Evolutionary conservation across 1,139 yeast genomes (phyloP), one percentile per base, ranked within the genome.

Genomic region (Pneumocystis wakefieldiae): DNA sequence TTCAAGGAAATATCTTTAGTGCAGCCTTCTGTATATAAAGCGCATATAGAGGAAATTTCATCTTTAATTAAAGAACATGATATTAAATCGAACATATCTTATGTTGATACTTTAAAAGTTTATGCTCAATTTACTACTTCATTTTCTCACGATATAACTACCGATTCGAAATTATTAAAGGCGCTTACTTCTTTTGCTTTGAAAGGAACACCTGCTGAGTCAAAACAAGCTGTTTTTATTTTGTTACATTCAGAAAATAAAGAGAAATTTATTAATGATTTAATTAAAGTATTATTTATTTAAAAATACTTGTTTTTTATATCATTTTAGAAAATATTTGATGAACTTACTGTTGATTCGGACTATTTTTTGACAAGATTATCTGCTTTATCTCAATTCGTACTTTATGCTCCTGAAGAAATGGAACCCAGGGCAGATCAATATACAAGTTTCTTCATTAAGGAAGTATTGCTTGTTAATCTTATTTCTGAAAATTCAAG

Each of bases 21-120:
- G 2, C 77, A 81, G 60, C 96, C 96, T 0, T 80, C 80, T 19
- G 82, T 86, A 0, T 80, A 88, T 71, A 81, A 81, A 68, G 79
- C 80, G 57, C 87, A 87, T 69, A 76, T 86, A 3, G 74, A 77
- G 14, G 78, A 79, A 10, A 74, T 89, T 63, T 37, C 38, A 28
- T 57, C 37, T 57, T 37, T 37, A 29, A 39, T 39, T 24, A 57
- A 57, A 29, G 41, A 37, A 37, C 42, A 57, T 19, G 38, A 57
- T 57, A 37, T 19, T 37, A 15, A 37, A 29, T 37, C 59, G 14
- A 57, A 12, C 29, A 19, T 39, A 37, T 37, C 68, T 32, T 39
- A 62, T 12, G n/a, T 67, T 64, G 76, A 77, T 59, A 78, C 82
- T 2, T 74, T 89, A 67, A 83, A 80, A 68, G 83, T 92, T 0